phyloP scores from a whole-genome alignment of 2,329 filamentous ascomycete species.

The Scedosporium aurantiacum region DNA sequence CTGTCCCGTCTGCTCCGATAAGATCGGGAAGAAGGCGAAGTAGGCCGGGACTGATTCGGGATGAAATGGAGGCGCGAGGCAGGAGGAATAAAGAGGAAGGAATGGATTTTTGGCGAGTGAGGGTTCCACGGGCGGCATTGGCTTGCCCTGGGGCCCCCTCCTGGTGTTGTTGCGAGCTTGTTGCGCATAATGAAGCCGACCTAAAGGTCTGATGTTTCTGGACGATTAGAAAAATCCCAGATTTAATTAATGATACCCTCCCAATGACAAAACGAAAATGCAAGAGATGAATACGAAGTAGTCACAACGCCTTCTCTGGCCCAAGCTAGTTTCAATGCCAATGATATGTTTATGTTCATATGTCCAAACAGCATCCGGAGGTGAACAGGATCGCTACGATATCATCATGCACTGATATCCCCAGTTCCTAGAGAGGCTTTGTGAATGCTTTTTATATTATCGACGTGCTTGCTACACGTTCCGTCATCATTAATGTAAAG shows the following conservation, averaged over 20 bases:
- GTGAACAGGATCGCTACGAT: neutral
- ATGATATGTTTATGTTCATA: no score
- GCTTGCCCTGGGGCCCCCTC: neutral
- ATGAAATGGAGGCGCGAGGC: neutral
- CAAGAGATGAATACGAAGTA: neutral
- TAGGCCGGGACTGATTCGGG: neutral
- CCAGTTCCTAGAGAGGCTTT: neutral
- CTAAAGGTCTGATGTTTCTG: constrained; percentile 1
- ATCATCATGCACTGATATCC: neutral
- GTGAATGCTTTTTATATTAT: neutral
- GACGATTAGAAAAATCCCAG: neutral
- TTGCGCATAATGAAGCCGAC: neutral
- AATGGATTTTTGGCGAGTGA: neutral
- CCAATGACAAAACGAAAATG: neutral
- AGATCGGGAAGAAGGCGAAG: constrained; percentile 25
- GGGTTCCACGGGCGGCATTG: neutral
- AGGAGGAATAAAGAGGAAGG: neutral
- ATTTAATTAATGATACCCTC: neutral
- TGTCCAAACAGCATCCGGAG: no score
- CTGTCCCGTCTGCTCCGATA: constrained; percentile 50
- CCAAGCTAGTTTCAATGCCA: neutral
- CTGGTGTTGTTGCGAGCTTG: neutral
- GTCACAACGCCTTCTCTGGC: neutral
- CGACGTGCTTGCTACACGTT: neutral
- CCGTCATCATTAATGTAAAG: neutral